Percentiles rank a stretch among this genome's conserved stretches.
These are phyloP conservation scores for Citrus glauca DNA, from an alignment of 345 rosid species.

Conservation along the genomic window DNA sequence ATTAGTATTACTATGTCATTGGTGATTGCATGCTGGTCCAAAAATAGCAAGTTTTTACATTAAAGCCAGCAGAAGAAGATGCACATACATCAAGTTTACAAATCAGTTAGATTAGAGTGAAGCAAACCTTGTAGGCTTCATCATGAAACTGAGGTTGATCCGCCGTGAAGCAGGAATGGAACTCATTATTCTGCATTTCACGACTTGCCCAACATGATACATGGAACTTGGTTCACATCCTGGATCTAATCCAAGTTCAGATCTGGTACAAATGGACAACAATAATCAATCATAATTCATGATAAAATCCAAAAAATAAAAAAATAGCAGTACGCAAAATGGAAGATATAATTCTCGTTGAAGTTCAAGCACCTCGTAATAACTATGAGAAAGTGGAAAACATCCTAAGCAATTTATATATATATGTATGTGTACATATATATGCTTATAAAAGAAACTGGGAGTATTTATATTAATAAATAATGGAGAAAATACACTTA, in stretches of 20 bases:
- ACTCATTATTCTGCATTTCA: conserved; percentile 83
- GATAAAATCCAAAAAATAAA: conserved; percentile 9
- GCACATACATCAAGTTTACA: neutral
- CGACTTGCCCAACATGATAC: conserved; percentile 92
- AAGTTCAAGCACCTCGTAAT: neutral
- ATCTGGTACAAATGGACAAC: conserved; percentile 43
- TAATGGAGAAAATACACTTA: no score
- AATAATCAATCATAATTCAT: conserved; percentile 16
- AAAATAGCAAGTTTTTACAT: neutral
- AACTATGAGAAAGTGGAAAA: neutral
- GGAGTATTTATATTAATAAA: no score
- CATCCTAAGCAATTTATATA: neutral
- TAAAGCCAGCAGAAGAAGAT: neutral
- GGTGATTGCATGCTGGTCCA: neutral
- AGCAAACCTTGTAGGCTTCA: conserved; percentile 73
- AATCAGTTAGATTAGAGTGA: neutral
- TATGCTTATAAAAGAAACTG: no score
- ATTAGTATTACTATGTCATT: neutral
- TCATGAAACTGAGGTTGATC: conserved; percentile 79
- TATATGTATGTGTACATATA: no score
- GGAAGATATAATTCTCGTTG: neutral
- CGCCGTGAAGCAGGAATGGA: conserved; percentile 61
- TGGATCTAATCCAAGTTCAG: conserved; percentile 83
- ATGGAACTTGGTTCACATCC: conserved; percentile 61
- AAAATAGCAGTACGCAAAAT: neutral